Base-by-base conservation (phyloP, 768 basidiomycete genomes). In the Amanita rubescens region DNA sequence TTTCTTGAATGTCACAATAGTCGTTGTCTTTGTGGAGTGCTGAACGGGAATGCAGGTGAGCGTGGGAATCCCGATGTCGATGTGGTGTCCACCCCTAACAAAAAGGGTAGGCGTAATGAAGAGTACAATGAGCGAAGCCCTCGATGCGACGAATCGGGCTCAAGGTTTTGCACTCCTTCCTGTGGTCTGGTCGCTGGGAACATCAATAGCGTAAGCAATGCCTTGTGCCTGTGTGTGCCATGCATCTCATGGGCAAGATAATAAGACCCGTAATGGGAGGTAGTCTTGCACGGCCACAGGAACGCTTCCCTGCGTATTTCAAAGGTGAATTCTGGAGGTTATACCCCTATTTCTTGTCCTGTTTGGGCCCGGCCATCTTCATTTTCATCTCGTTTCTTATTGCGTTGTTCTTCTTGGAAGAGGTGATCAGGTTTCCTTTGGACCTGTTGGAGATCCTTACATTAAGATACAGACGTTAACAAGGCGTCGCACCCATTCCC, bases 261-360 rank as follows among this genome's bases (percentile, higher is more conserved):
- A n/a, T n/a, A 33, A 77, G 88, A 0, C 87, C 88, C 12, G 66
- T 85, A 22, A 69, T 89, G 22, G 88, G 88, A 43, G 88, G 88
- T 3, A 63, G 72, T 12, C 65, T 90, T 22, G 79, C 87, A 6
- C 77, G 73, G 25, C 88, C 88, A 3, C 74, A 75, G 47, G 84
- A 87, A 42, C 80, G 77, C 3, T 88, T 87, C 62, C 85, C 87
- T 1, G 59, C 62, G 9, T 47, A 76, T 3, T 90, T 90, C 50
- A 55, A 70, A 19, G 72, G 69, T 25, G 60, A 61, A 3, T 86
- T 90, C 59, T 79, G 85, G 75, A 75, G 71, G 58, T 66, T 71
- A 22, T 86, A 84, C 63, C 87, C 88, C 1, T 90, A 90, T 66
- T 87, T 90, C 64, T 74, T 90, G 37, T 81, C 88, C 2, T 89